phyloP scores from a whole-genome alignment of 345 rosid genomes.

The Rhizophora mangle region DNA sequence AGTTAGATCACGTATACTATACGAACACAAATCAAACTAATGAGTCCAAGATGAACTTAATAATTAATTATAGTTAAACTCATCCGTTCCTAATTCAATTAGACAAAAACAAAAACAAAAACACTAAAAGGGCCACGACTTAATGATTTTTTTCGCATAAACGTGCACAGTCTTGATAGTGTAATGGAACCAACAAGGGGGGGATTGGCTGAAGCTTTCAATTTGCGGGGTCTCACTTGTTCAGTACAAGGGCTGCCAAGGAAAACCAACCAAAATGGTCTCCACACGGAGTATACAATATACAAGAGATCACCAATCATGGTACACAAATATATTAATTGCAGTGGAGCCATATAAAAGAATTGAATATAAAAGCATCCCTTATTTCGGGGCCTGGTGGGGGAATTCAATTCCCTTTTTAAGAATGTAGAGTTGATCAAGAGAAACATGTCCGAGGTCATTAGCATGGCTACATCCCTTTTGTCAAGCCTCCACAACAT shows the following conservation, averaged over 20 bases:
- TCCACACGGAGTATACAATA: constrained; percentile 37
- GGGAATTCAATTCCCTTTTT: constrained; percentile 27
- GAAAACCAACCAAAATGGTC: constrained; percentile 40
- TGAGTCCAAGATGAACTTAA: no score
- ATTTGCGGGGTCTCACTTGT: constrained; percentile 6
- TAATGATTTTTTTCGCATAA: no score
- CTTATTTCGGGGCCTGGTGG: constrained; percentile 35
- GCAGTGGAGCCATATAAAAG: background rate
- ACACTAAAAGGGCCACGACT: no score
- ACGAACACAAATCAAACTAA: no score
- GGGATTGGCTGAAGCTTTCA: constrained; percentile 11
- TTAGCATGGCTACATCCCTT: background rate
- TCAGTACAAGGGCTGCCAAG: constrained; percentile 27
- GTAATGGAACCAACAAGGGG: background rate
- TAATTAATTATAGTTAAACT: no score
- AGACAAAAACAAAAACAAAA: no score
- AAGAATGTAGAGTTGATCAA: constrained; percentile 10
- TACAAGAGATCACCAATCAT: constrained; percentile 20
- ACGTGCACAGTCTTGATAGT: constrained; percentile 11
- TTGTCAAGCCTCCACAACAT: background rate
- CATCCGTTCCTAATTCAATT: no score
- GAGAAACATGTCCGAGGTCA: background rate
- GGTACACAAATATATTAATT: background rate
- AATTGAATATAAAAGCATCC: constrained; percentile 9
- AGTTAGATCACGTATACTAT: no score